These are phyloP conservation scores for Magnusiomyces magnusii DNA, from an alignment of 1,139 yeast species.

Conservation along the genomic window DNA sequence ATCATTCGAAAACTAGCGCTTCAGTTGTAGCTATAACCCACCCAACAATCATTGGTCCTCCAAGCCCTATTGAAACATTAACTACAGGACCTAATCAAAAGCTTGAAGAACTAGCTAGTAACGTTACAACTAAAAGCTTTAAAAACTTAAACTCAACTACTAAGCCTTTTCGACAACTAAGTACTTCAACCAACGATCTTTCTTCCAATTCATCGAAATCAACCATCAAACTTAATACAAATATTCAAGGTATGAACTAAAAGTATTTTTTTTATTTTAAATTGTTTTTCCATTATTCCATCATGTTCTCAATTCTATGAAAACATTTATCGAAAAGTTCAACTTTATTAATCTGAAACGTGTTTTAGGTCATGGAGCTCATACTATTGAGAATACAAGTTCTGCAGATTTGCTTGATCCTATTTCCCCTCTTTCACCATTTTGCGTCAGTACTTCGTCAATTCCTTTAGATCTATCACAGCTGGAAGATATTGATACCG, in stretches of 20 bases:
- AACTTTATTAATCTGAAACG: background rate
- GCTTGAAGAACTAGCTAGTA: no score
- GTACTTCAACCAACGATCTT: no score
- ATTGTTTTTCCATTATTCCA: background rate
- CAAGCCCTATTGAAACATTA: background rate
- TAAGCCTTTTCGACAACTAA: no score
- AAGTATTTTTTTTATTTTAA: background rate
- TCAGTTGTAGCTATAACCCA: background rate
- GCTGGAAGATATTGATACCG: background rate
- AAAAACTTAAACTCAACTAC: no score
- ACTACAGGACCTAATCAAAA: no score
- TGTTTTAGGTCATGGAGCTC: background rate
- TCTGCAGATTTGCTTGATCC: background rate
- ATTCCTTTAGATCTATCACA: background rate
- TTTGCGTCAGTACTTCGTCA: background rate
- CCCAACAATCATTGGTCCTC: background rate
- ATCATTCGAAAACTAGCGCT: background rate
- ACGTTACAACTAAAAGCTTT: no score
- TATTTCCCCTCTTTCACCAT: conserved; percentile 4
- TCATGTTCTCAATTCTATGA: background rate
- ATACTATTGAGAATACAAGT: background rate
- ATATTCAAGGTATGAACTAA: background rate
- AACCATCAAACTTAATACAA: background rate
- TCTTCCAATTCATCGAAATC: background rate
- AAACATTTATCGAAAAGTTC: no score